Percentiles rank a stretch among this genome's conserved stretches.
phyloP scores from a whole-genome alignment of 306 rosid genomes.

The Crataegus laevigata region DNA sequence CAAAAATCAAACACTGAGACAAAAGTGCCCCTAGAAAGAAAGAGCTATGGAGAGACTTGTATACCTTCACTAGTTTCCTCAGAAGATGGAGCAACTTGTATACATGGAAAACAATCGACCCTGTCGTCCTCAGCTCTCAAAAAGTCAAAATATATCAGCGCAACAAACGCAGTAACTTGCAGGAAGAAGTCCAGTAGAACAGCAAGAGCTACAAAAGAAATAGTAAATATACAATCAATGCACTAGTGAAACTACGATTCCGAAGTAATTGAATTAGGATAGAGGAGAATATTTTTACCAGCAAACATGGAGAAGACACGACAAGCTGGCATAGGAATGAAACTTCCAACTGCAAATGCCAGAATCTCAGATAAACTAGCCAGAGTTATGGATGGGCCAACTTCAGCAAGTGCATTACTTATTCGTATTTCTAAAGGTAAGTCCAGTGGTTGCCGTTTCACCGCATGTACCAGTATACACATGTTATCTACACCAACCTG shows the following conservation, averaged over 20 bases:
- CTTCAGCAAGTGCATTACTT: slow-evolving; percentile 82
- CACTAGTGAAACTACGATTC: slow-evolving; percentile 2
- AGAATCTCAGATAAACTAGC: slow-evolving; percentile 89
- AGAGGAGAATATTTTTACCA: slow-evolving; percentile 38
- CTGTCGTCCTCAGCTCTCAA: slow-evolving; percentile 73
- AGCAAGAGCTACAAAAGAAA: slow-evolving; percentile 66
- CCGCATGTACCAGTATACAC: slow-evolving; percentile 94
- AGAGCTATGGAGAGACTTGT: neutral
- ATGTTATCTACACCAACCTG: slow-evolving; percentile 99
- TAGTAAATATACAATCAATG: neutral
- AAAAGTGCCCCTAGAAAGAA: too few species aligned
- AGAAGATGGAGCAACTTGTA: slow-evolving; percentile 46
- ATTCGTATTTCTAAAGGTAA: slow-evolving; percentile 70
- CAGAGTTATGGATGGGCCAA: slow-evolving; percentile 91
- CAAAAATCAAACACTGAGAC: too few species aligned
- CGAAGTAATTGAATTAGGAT: slow-evolving; percentile 3
- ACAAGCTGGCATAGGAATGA: slow-evolving; percentile 96
- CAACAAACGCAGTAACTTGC: slow-evolving; percentile 89
- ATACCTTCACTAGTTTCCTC: slow-evolving; percentile 60
- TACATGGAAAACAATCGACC: slow-evolving; percentile 89
- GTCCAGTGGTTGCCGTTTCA: slow-evolving; percentile 65
- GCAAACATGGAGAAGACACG: slow-evolving; percentile 99
- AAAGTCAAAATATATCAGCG: slow-evolving; percentile 72
- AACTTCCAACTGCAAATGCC: slow-evolving; percentile 93
- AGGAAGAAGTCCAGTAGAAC: slow-evolving; percentile 90